Evolutionary conservation across 306 rosid genomes (phyloP), one percentile per base, ranked within the genome.

Genomic region (Corylus avellana): DNA sequence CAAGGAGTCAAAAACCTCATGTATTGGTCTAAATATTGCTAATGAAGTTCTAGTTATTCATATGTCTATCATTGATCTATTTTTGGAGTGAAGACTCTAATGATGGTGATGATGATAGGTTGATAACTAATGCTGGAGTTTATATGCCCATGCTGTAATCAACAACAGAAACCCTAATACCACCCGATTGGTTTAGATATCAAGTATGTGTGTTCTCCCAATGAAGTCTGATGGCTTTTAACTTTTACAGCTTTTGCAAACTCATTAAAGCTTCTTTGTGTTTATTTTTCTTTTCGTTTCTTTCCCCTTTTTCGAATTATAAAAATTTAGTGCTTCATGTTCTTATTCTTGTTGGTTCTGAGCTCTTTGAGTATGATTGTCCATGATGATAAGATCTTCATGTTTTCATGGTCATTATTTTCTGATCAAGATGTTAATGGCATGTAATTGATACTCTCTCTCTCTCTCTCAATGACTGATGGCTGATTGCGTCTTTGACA

Each of bases 401-500:
- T 32, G 35, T 32, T n/a, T 66, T 37, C 49, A 17, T 66, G 18
- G 37, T 8, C 44, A 61, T 61, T 27, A 25, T 61, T 2, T 61
- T 4, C 42, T 61, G 17, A 29, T 27, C 12, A 25, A 61, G 68
- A 29, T 12, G 17, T 61, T 5, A 32, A 25, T 32, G 35, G 35
- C 25, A 61, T 61, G 14, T 61, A 61, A 61, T 27, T 29, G 3
- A 29, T 32, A 32, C 35, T 32, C 35, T 32, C 35, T 32, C 35
- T 32, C 35, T 32, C 35, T 32, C 35, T 32, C 35, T 32, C 35
- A 32, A 32, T 32, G 35, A 66, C 49, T 39, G 22, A 67, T 67
- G 25, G 72, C 9, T 58, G 58, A 83, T 58, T 77, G 79, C 82
- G 81, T 84, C 76, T 73, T 76, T 70, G 50, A 61, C 78, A 75